Base-by-base conservation (phyloP, 2,329 filamentous ascomycete species). In the Fusarium agapanthi region DNA sequence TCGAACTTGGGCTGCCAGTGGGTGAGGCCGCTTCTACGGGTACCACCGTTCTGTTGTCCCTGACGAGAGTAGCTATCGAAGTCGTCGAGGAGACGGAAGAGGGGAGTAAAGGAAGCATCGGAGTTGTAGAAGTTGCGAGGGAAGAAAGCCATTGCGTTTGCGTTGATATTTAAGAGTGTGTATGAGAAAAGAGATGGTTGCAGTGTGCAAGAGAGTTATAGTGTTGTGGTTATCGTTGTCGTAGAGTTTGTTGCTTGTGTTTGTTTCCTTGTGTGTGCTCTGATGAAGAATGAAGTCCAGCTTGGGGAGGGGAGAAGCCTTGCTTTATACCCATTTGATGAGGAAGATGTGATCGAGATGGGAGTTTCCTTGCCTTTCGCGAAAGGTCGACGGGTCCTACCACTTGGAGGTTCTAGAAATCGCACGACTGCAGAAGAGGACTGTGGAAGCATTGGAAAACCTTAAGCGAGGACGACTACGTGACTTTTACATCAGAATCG, bases 1-100 rank as follows among this genome's bases (percentile, higher is more conserved):
- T 95, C 93, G 79, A 95, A 95, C 82, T 90, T 92, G 61, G 93
- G 93, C 65, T 89, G 88, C 88, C 94, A 95, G 78, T 88, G 84
- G 51, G 84, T 85, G 53, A 87, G 74, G 65, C 68, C 73, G 34
- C 66, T 62, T 53, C 77, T 77, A 38, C 76, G 77, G 38, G 58
- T 45, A 54, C 75, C 74, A 48, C 47, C 41, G 38, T 50, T 59
- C 65, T 72, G 69, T 53, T 72, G 69, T 53, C 69, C 68, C 69
- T 86, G 82, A 50, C 83, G 83, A 70, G 82, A 84, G 81, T 90
- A 89, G 79, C 82, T 84, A 78, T 91, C 88, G 73, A 88, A 90
- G 81, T 91, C 89, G 75, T 91, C 88, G 55, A 91, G 86, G 67
- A 91, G 85, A 66, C 88, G 88, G 86, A 91, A 90, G 77, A 91